Base-by-base conservation (phyloP, 179 eudicot species). In the Dionaea muscipula region DNA sequence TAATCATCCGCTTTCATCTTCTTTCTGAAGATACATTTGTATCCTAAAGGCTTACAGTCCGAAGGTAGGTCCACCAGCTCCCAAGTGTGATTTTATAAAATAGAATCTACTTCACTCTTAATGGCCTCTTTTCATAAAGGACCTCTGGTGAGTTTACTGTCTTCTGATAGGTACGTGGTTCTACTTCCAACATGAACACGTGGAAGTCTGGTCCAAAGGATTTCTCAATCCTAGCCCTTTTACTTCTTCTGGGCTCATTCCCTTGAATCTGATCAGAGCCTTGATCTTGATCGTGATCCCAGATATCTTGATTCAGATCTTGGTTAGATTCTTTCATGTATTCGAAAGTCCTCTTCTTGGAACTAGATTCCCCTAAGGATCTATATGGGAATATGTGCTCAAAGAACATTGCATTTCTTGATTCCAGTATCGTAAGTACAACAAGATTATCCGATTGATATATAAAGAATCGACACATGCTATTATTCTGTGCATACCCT, bases 401-500 rank as follows among this genome's bases (percentile, higher is more conserved):
- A n/a, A 24, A 24, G 26, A 24, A 47, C 43, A 3, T 23, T 8
- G 20, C 9, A 20, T 21, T 31, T 23, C 12, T 14, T 35, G 17
- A 10, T 35, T 2, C 26, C 0, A 33, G 27, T 1, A 45, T 18
- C 5, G 18, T 45, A 45, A 1, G 36, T 12, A 9, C 28, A n/a
- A 2, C 36, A 3, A 0, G 36, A 50, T 23, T n/a, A n/a, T n/a
- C n/a, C n/a, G n/a, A n/a, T 37, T 36, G n/a, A 36, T 50, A 23
- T 6, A 60, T 26, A 14, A 50, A 41, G 24, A 49, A 50, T 25
- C 56, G 19, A 47, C 50, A 49, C 0, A 37, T 38, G 37, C 55
- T 60, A 51, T 48, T 60, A 26, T 60, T 60, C 10, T 18, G 4
- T 1, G 49, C 47, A 50, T 50, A 60, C 0, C 56, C 64, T 0